Evolutionary conservation across 352 stramenopile species (phyloP).

Genomic region (Phytopythium chamaehyphon): DNA sequence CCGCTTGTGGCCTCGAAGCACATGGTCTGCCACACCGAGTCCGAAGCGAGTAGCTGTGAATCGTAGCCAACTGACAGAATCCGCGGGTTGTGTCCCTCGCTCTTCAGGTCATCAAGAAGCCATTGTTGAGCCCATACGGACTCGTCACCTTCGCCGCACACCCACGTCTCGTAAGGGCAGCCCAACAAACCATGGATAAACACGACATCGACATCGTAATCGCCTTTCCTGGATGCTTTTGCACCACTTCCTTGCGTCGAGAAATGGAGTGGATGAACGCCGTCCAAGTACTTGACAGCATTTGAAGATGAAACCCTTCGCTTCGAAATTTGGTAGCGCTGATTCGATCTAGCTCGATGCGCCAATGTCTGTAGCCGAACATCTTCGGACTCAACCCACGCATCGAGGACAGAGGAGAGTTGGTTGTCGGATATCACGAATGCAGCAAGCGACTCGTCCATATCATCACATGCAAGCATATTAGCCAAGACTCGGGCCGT

Average conservation of each 20-base stretch:
- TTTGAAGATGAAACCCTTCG: constrained; percentile 6
- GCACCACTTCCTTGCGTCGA: constrained; percentile 13
- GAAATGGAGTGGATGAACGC: constrained; percentile 65
- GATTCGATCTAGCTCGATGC: constrained; percentile 54
- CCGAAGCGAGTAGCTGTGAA: constrained; percentile 69
- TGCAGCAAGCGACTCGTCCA: constrained; percentile 23
- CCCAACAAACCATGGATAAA: constrained; percentile 81
- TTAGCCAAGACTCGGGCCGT: constrained; percentile 63
- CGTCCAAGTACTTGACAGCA: constrained; percentile 61
- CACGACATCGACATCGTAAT: constrained; percentile 76
- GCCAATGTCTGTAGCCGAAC: constrained; percentile 46
- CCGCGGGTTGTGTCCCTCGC: constrained; percentile 49
- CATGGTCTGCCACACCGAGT: constrained; percentile 71
- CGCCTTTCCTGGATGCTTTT: constrained; percentile 9
- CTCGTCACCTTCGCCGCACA: constrained; percentile 55
- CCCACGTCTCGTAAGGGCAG: constrained; percentile 78
- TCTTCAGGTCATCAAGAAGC: constrained; percentile 60
- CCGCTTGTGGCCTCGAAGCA: constrained; percentile 64
- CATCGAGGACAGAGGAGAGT: constrained; percentile 31
- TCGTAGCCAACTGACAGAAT: constrained; percentile 82
- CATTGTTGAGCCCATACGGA: constrained; percentile 66
- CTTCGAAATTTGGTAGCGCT: constrained; percentile 36
- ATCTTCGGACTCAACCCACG: constrained; percentile 42
- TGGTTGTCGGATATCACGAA: constrained; percentile 37
- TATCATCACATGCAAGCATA: constrained; percentile 50